phyloP scores from a whole-genome alignment of 805 yeast species.

The Starmerella apis region DNA sequence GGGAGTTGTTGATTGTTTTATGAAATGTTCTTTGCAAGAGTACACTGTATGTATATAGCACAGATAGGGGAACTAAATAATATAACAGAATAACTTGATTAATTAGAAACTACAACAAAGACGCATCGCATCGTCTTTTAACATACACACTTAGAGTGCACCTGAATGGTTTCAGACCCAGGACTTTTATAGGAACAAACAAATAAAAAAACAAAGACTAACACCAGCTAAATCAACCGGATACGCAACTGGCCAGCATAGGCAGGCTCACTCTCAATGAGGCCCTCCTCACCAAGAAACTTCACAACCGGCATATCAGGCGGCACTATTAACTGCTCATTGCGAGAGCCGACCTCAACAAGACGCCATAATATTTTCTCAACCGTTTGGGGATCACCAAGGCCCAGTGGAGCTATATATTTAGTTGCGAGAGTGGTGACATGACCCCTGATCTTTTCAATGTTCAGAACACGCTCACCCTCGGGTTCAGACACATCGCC shows the following conservation, averaged over 20 bases:
- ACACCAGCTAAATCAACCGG: neutral
- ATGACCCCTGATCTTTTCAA: neutral
- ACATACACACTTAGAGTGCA: no score
- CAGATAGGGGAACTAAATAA: no score
- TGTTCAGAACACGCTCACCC: neutral
- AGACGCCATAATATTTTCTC: conserved; percentile 11
- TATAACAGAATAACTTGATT: no score
- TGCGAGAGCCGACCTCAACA: conserved; percentile 7
- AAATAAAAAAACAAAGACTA: no score
- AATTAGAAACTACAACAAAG: no score
- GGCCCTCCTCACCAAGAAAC: conserved; percentile 14
- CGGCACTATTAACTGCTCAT: conserved; percentile 18
- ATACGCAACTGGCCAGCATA: conserved; percentile 13
- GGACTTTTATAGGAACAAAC: no score
- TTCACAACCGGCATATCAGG: conserved; percentile 9
- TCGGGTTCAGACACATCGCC: neutral
- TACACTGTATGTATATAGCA: no score
- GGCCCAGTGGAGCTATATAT: conserved; percentile 6
- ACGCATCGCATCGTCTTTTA: no score
- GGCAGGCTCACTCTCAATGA: conserved; percentile 12
- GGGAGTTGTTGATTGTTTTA: no score
- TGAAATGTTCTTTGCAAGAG: no score
- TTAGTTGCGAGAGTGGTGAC: conserved; percentile 6
- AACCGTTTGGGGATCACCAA: conserved; percentile 5
- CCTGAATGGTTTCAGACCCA: no score